Evolutionary conservation across 1,284 basidiomycete species (phyloP).

Genomic region (Sporisorium sorghi): DNA sequence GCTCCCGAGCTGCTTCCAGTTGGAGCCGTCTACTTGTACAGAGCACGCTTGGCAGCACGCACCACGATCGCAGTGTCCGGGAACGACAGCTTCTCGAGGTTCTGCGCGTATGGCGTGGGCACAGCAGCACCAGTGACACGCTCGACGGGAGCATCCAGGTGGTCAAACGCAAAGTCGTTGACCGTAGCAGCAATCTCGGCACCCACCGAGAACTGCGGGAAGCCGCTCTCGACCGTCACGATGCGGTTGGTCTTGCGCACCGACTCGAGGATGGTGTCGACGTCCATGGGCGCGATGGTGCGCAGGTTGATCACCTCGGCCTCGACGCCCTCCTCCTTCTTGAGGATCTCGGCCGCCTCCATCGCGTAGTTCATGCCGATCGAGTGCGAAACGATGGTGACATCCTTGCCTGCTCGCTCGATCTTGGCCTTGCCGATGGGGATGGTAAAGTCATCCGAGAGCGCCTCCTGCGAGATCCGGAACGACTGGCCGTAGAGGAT

Average conservation of each 20-base stretch:
- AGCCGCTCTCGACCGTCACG: conserved; percentile 95
- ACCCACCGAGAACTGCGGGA: conserved; percentile 97
- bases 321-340: conserved; percentile 92
- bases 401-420: conserved; percentile 89
- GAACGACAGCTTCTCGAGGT: conserved; percentile 74
- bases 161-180: conserved; percentile 78
- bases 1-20: not conserved
- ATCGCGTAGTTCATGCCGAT: conserved; percentile 65
- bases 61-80: conserved; percentile 62
- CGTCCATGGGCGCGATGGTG: conserved; percentile 93
- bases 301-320: conserved; percentile 98
- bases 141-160: conserved; percentile 90
- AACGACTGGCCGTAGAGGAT: conserved; percentile 97
- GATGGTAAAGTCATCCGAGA: conserved; percentile 90
- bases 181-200: conserved; percentile 89
- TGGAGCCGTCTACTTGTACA: conserved; percentile 55
- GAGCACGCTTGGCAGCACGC: conserved; percentile 63
- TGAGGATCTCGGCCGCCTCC: conserved; percentile 84
- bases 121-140: conserved; percentile 89
- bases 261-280: conserved; percentile 92
- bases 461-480: conserved; percentile 92
- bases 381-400: conserved; percentile 91
- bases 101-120: conserved; percentile 65
- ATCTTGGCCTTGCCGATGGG: conserved; percentile 98
- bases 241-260: conserved; percentile 99